Conservation (phyloP, 2,329 filamentous ascomycete species). For the Dendrostoma leiphaemia region DNA sequence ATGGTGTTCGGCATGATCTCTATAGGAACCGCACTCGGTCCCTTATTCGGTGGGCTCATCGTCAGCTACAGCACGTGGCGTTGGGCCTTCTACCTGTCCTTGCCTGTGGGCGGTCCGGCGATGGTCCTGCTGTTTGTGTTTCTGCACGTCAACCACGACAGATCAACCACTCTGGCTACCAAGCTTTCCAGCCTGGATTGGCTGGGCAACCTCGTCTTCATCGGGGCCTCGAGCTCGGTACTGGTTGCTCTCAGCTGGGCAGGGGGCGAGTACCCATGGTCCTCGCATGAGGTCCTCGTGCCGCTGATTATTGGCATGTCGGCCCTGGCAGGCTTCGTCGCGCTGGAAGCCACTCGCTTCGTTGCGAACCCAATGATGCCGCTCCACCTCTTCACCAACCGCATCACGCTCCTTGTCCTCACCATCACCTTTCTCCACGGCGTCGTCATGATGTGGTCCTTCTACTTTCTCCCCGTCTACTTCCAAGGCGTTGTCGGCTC, state of each 20-base stretch:
- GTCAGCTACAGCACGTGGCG: constrained; percentile 3
- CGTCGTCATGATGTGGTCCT: constrained; percentile 31
- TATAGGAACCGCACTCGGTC: background rate
- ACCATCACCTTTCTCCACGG: constrained; percentile 34
- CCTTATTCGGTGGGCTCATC: constrained; percentile 4
- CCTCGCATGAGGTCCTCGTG: background rate
- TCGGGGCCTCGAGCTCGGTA: background rate
- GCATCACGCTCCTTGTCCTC: constrained; percentile 31
- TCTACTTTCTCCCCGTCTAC: constrained; percentile 41
- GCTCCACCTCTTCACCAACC: constrained; percentile 40
- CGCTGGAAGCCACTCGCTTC: constrained; percentile 6
- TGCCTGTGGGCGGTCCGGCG: constrained; percentile 29
- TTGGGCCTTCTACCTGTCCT: constrained; percentile 24
- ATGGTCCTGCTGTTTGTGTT: constrained; percentile 27
- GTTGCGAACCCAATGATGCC: constrained; percentile 41
- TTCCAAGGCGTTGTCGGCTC: constrained; percentile 37
- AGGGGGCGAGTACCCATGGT: background rate
- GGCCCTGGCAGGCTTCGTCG: background rate
- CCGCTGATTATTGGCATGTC: background rate
- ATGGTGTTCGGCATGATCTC: constrained; percentile 23
- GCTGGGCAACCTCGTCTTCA: background rate
- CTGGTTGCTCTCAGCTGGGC: constrained; percentile 3
- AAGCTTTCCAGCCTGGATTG: constrained; percentile 5
- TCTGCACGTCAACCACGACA: constrained; percentile 8
- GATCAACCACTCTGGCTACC: background rate